Conservation (phyloP, 164 flowering plant genomes). For the Macadamia integrifolia region DNA sequence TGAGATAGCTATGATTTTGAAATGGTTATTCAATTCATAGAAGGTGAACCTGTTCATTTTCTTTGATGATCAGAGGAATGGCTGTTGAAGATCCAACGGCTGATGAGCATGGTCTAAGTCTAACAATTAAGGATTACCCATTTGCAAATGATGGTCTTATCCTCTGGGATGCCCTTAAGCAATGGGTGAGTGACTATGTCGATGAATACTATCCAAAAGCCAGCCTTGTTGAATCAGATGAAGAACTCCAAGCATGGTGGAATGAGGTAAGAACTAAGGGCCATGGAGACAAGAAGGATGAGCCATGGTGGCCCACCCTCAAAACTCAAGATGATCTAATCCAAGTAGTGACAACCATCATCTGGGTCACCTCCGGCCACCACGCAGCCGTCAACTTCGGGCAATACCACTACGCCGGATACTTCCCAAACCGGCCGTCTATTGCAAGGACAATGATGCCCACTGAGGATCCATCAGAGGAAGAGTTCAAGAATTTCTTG, state of each 20-base stretch:
- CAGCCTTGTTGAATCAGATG: constrained; percentile 11
- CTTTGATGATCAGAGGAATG: constrained; percentile 19
- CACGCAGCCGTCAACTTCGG: constrained; percentile 40
- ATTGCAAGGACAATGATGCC: constrained; percentile 17
- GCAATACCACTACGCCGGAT: constrained; percentile 29
- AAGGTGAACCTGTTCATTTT: no score
- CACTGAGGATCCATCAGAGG: constrained; percentile 20
- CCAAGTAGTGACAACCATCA: constrained; percentile 21
- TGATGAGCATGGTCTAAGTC: constrained; percentile 22
- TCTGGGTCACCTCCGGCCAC: constrained; percentile 33
- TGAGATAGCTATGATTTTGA: no score
- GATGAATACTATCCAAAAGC: constrained; percentile 22
- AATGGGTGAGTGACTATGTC: constrained; percentile 29
- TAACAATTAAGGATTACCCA: constrained; percentile 32
- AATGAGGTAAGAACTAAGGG: constrained; percentile 23
- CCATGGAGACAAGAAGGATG: constrained; percentile 33
- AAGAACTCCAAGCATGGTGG: constrained; percentile 37
- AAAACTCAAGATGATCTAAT: constrained; percentile 23
- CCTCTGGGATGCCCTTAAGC: constrained; percentile 19
- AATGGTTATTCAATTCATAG: background rate
- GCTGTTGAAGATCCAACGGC: constrained; percentile 28
- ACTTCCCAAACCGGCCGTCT: constrained; percentile 35
- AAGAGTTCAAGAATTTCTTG: constrained; percentile 9
- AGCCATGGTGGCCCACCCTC: constrained; percentile 36
- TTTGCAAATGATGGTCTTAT: constrained; percentile 32